Percentiles rank a stretch among this genome's conserved stretches.
These are phyloP conservation scores for Ogataea henricii DNA, from an alignment of 805 yeast genomes.

Conservation along the genomic window DNA sequence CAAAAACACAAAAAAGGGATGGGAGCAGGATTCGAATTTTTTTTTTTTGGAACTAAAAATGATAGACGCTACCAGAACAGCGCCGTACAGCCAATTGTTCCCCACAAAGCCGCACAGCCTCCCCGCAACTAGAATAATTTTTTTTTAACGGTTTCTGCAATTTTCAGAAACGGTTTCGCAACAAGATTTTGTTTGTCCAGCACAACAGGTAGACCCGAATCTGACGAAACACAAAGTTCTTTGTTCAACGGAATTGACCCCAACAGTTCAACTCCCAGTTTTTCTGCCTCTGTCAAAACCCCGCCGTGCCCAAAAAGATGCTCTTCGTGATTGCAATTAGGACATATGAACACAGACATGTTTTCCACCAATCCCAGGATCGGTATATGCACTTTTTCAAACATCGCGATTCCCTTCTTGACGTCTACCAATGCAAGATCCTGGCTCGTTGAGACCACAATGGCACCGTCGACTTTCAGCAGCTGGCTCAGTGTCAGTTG, in stretches of 20 bases:
- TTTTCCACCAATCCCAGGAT: constrained; percentile 77
- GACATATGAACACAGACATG: constrained; percentile 77
- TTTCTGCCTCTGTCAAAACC: constrained; percentile 49
- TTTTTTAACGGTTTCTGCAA: constrained; percentile 8
- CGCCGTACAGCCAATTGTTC: constrained; percentile 5
- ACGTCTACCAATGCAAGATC: constrained; percentile 83
- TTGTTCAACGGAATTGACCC: constrained; percentile 70
- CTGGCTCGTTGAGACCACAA: constrained; percentile 84
- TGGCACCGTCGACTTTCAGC: constrained; percentile 73
- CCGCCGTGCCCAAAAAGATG: constrained; percentile 77
- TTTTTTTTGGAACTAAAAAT: neutral
- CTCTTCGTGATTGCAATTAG: constrained; percentile 71
- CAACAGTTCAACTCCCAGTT: constrained; percentile 50
- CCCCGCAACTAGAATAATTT: constrained; percentile 7
- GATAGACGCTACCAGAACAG: constrained; percentile 3
- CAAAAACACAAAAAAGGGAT: neutral
- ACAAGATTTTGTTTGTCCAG: constrained; percentile 39
- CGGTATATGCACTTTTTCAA: constrained; percentile 68
- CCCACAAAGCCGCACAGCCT: constrained; percentile 6
- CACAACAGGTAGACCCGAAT: constrained; percentile 65
- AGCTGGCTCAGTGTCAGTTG: constrained; percentile 83
- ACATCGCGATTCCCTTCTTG: constrained; percentile 78
- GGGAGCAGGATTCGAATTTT: neutral
- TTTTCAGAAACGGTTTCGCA: constrained; percentile 25
- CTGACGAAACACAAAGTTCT: constrained; percentile 60